Conservation (phyloP, 148 eudicot genomes). For the Camellia granthamiana region DNA sequence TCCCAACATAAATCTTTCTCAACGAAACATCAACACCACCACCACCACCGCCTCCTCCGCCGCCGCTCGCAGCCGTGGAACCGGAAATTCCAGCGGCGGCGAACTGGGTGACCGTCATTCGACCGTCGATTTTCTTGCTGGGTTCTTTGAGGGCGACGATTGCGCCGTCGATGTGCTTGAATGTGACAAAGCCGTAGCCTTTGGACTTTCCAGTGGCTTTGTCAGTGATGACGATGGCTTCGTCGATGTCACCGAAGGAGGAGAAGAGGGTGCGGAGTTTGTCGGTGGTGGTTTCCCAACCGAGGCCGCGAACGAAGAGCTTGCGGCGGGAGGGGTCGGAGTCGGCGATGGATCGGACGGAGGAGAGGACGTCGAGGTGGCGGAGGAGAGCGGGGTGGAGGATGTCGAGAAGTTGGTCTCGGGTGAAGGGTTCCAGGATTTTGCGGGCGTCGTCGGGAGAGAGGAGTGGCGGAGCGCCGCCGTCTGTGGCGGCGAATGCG, state of each 20-base stretch:
- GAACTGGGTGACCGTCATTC: constrained; percentile 77
- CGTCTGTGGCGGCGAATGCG: constrained; percentile 5
- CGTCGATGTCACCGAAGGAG: constrained; percentile 63
- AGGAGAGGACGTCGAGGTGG: constrained; percentile 52
- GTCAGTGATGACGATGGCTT: constrained; percentile 73
- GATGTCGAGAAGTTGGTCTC: constrained; percentile 53
- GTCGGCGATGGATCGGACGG: constrained; percentile 73
- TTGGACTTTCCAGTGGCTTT: constrained; percentile 62
- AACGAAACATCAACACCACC: constrained; percentile 52
- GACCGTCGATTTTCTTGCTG: constrained; percentile 80
- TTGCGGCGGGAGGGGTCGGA: constrained; percentile 64
- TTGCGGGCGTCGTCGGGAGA: constrained; percentile 56
- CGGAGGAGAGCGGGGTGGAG: constrained; percentile 49
- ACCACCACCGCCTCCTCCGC: constrained; percentile 5
- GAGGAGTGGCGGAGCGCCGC: constrained; percentile 25
- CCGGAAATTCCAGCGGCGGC: constrained; percentile 51
- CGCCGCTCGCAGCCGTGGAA: constrained; percentile 11
- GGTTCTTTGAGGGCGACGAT: constrained; percentile 63
- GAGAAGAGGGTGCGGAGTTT: constrained; percentile 50
- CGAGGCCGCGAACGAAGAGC: constrained; percentile 83
- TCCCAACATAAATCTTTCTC: constrained; percentile 88
- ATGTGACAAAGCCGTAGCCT: constrained; percentile 86
- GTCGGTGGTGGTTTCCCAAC: constrained; percentile 64
- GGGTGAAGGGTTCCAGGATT: constrained; percentile 50
- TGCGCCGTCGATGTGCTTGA: constrained; percentile 75